Percentiles rank a stretch among this genome's conserved stretches.
Evolutionary conservation across 352 stramenopile species (phyloP).

Genomic region (Phytophthora litchii): DNA sequence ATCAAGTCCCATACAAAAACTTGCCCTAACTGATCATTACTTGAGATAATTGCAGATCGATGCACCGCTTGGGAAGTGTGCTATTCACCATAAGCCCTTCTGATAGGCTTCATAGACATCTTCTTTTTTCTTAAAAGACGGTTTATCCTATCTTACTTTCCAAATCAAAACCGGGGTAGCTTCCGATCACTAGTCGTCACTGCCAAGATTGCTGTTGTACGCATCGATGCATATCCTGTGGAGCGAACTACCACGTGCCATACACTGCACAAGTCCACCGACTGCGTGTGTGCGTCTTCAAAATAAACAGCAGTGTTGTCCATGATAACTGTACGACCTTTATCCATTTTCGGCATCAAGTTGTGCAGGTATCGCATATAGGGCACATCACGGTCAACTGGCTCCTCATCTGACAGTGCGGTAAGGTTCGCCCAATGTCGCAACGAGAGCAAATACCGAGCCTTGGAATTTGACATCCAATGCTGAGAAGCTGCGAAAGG

Average conservation of each 20-base stretch:
- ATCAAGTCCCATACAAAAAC: constrained; percentile 9
- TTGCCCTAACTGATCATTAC: constrained; percentile 5
- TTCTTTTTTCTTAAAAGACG: constrained; percentile 1
- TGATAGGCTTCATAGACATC: constrained; percentile 3
- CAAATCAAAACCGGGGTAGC: neutral
- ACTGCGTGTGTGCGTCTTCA: constrained; percentile 1
- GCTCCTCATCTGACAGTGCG: too few relatives aligned
- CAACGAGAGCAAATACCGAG: too few relatives aligned
- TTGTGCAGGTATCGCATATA: too few relatives aligned
- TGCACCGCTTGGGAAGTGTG: constrained; percentile 4
- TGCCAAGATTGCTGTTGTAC: neutral
- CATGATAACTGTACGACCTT: neutral
- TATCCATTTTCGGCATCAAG: too few relatives aligned
- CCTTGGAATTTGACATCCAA: too few relatives aligned
- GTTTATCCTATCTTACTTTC: constrained; percentile 2
- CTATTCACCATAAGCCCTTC: constrained; percentile 6
- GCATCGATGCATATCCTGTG: constrained; percentile 4
- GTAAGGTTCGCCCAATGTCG: too few relatives aligned
- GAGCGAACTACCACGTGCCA: neutral
- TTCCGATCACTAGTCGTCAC: constrained; percentile 6
- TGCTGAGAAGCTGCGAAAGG: too few relatives aligned
- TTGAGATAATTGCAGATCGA: constrained; percentile 8
- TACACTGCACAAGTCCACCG: neutral
- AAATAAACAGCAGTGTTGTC: constrained; percentile 4
- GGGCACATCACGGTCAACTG: too few relatives aligned